Base-by-base conservation (phyloP, 441 rosid genomes). In the Syzygium syzygioides region DNA sequence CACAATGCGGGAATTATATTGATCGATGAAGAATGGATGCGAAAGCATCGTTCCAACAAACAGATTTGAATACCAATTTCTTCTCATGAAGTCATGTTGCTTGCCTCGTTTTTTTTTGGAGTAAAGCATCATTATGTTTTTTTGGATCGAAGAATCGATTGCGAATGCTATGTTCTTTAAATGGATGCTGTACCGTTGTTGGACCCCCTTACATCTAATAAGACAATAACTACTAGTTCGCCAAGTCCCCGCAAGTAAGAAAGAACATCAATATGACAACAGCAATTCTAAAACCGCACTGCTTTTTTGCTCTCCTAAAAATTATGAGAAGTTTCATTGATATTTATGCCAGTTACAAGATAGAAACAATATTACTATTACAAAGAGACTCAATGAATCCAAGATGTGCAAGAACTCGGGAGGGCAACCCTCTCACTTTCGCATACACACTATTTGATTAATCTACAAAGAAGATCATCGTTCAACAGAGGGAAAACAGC, bases 381-480 rank as follows among this genome's bases (percentile, higher is more conserved):
- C 80, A 37, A 37, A 37, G 80, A 71, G 80, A 37, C 80, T 71
- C 28, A 11, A 37, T 20, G 41, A 34, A 71, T 71, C 50, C 28
- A 71, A 71, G 52, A 71, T 71, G 80, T 11, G 80, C 52, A 71
- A 71, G 25, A 20, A 71, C 48, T 71, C 28, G 20, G 80, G 50
- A 71, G 50, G 80, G 80, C 80, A 34, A 71, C 45, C 80, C 80
- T 71, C 25, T 71, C 80, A 20, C 50, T 34, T 66, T 34, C 41
- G 23, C 80, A 71, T 37, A 71, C 28, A 34, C 80, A 20, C 50
- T 71, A 37, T 37, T 37, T 71, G 23, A 37, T 83, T 87, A 79
- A 64, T 86, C 88, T 87, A 87, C 89, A 88, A 87, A 90, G 88
- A n/a, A 88, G 90, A 34, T 87, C 84, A 88, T 84, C 87, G 17